phyloP scores from a whole-genome alignment of 768 basidiomycete genomes.

The Cubamyces sp. region DNA sequence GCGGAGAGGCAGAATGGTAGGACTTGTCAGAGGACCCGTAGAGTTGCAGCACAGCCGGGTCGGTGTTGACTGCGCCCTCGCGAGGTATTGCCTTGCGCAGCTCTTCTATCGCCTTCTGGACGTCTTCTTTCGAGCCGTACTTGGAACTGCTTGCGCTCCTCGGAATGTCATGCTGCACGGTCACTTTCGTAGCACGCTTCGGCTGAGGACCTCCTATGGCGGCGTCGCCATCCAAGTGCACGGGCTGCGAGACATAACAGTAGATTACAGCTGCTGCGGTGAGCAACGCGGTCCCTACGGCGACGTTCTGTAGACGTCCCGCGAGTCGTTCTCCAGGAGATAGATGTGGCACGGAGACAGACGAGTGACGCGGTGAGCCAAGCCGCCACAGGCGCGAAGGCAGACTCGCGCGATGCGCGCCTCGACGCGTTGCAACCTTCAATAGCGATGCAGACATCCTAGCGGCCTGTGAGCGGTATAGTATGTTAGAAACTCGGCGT shows the following conservation, averaged over 20 bases:
- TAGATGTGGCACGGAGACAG: neutral
- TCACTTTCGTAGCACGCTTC: constrained; percentile 12
- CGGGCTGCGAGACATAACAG: neutral
- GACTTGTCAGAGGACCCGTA: constrained; percentile 74
- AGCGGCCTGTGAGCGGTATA: too few species aligned
- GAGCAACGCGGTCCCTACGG: neutral
- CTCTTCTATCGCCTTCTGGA: constrained; percentile 56
- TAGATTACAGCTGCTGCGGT: neutral
- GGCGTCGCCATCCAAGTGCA: constrained; percentile 19
- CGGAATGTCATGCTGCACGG: neutral
- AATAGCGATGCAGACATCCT: neutral
- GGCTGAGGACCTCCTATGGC: constrained; percentile 6
- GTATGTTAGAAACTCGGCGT: too few species aligned
- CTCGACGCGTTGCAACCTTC: neutral
- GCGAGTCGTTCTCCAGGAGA: constrained; percentile 3
- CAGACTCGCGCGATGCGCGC: constrained; percentile 1
- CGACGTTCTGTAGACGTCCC: neutral
- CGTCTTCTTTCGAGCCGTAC: constrained; percentile 53
- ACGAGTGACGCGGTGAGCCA: neutral
- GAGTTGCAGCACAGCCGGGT: constrained; percentile 50
- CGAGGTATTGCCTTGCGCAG: constrained; percentile 50
- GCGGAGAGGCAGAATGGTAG: constrained; percentile 54
- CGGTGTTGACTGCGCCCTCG: constrained; percentile 53
- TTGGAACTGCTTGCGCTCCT: constrained; percentile 18
- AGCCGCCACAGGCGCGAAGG: constrained; percentile 4